Evolutionary conservation across 192 early-diverging fungal genomes (phyloP), one percentile per base, ranked within the genome.

Genomic region (Spizellomyces sp.): DNA sequence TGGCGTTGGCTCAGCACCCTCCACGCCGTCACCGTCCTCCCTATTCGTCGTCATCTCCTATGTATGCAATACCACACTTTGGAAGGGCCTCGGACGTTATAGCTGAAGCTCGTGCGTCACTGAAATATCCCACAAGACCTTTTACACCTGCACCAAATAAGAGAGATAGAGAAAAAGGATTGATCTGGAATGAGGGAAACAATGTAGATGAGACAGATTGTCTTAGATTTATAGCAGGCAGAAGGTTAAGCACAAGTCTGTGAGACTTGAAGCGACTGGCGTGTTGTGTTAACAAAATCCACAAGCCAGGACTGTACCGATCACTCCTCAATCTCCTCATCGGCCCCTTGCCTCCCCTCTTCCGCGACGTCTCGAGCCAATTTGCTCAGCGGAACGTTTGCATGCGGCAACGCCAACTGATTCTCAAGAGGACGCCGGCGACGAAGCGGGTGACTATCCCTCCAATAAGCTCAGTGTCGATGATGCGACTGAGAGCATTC

Each of bases 101-200:
- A n/a, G 58, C 57, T 41, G 77, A 79, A 65, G 79, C 76, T 4
- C 67, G 79, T 6, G 79, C 82, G 5, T 80, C 79, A 10, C 67
- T 83, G 10, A 44, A 48, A 15, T 7, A 67, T 62, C 82, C 82
- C 3, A 75, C 82, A 22, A 46, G 82, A 21, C 82, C 82, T n/a
- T 79, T 74, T 42, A 83, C 82, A 9, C 82, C 82, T 22, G 77
- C 77, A 9, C 44, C 45, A n/a, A 27, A 14, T 14, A 47, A 8
- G 17, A 21, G 48, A 19, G 62, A 63, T 36, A 2, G 22, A 15
- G 61, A 54, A 27, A 41, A 57, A 52, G 22, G 15, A 12, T n/a
- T n/a, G 17, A 22, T 21, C 19, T 62, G 42, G 67, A 43, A 14
- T 7, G 70, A 66, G 44, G 7, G 22, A 47, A 45, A 9, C 27